These are phyloP conservation scores for Geotrichum europaeum DNA, from an alignment of 1,139 yeast genomes.

Conservation along the genomic window DNA sequence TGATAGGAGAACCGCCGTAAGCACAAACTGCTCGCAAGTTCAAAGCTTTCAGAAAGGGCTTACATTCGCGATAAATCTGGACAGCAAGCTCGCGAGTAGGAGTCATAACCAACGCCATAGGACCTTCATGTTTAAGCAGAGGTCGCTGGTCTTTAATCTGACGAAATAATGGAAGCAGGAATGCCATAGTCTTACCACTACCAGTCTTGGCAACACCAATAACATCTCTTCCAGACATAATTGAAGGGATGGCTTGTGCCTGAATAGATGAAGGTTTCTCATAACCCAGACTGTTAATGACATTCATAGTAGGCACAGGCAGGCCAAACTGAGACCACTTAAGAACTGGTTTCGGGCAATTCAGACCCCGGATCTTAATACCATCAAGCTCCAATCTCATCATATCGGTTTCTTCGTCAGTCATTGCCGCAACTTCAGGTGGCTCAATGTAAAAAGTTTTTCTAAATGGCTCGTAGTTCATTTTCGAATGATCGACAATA, in stretches of 20 bases:
- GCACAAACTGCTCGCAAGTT: constrained; percentile 64
- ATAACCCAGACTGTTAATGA: constrained; percentile 50
- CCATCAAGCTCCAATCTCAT: constrained; percentile 57
- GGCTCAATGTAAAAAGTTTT: constrained; percentile 64
- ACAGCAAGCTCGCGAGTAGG: constrained; percentile 93
- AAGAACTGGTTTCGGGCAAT: constrained; percentile 60
- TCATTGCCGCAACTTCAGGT: constrained; percentile 44
- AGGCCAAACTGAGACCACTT: constrained; percentile 83
- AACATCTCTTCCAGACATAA: constrained; percentile 84
- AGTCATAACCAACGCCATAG: constrained; percentile 72
- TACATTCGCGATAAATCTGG: constrained; percentile 70
- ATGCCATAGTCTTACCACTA: constrained; percentile 90
- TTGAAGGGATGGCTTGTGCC: constrained; percentile 83
- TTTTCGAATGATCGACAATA: constrained; percentile 43
- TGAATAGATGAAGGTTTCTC: constrained; percentile 80
- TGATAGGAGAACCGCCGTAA: constrained; percentile 90
- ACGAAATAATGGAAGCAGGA: constrained; percentile 73
- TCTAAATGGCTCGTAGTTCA: constrained; percentile 49
- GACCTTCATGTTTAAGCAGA: constrained; percentile 55
- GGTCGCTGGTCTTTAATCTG: constrained; percentile 72
- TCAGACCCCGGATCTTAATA: constrained; percentile 53
- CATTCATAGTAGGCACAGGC: constrained; percentile 50
- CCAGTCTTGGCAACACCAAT: constrained; percentile 97
- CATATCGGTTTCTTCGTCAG: constrained; percentile 48
- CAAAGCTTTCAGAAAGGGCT: constrained; percentile 49